These are phyloP conservation scores for Claviceps arundinis DNA, from an alignment of 2,329 filamentous ascomycete species.

Conservation along the genomic window DNA sequence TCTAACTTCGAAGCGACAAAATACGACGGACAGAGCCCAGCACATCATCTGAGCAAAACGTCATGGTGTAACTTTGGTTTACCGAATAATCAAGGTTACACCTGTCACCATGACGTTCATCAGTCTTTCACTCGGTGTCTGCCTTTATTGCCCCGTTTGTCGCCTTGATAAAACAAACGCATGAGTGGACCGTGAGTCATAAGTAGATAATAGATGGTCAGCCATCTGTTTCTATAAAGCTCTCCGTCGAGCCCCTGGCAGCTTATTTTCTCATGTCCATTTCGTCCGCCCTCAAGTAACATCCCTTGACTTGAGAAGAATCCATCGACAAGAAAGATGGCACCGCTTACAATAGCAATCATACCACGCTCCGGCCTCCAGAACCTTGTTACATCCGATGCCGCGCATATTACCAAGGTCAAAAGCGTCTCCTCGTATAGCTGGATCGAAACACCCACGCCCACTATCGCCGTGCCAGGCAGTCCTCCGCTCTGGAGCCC, in stretches of 20 bases:
- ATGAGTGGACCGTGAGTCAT: too few relatives aligned
- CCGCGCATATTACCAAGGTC: constrained; percentile 21
- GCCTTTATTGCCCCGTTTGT: too few relatives aligned
- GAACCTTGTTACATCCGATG: background rate
- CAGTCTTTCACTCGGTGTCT: too few relatives aligned
- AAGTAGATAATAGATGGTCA: too few relatives aligned
- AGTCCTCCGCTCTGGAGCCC: constrained; percentile 21
- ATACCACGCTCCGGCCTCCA: background rate
- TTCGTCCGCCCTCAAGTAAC: background rate
- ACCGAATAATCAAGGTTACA: too few relatives aligned
- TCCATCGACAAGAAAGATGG: background rate
- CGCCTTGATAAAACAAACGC: too few relatives aligned
- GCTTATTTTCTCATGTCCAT: background rate
- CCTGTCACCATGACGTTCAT: too few relatives aligned
- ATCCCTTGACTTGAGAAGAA: background rate
- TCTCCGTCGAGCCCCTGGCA: background rate
- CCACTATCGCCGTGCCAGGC: constrained; percentile 33
- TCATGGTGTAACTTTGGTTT: too few relatives aligned
- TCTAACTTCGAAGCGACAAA: too few relatives aligned
- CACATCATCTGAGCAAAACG: too few relatives aligned
- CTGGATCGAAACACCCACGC: constrained; percentile 27
- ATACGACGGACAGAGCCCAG: too few relatives aligned
- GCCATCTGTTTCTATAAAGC: background rate
- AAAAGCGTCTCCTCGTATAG: constrained; percentile 34
- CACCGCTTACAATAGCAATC: background rate